Evolutionary conservation across 306 rosid species (phyloP).

Genomic region (Gillenia trifoliata): DNA sequence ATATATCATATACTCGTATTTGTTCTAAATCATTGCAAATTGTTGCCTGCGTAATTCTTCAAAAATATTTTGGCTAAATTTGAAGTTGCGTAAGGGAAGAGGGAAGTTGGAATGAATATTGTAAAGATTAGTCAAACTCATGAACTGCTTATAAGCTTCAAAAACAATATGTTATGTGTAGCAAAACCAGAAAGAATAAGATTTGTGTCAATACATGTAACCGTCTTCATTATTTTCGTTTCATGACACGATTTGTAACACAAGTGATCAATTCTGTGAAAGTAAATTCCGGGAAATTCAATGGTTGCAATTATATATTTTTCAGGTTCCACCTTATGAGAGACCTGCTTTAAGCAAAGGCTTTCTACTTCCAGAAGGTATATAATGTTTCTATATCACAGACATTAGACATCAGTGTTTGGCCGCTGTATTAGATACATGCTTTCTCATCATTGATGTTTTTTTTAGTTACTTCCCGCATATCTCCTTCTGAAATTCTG

Average conservation of each 20-base stretch:
- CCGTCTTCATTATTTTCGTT: background rate
- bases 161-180: too few relatives aligned
- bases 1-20: background rate
- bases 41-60: background rate
- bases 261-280: background rate
- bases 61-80: background rate
- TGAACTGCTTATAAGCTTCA: background rate
- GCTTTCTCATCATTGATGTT: background rate
- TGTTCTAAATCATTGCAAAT: background rate
- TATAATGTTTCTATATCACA: background rate
- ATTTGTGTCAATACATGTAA: background rate
- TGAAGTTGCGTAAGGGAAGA: background rate
- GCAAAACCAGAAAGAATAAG: too few relatives aligned
- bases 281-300: slow-evolving; percentile 5
- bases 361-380: slow-evolving; percentile 93
- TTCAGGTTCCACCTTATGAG: slow-evolving; percentile 96
- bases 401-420: background rate
- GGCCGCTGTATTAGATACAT: background rate
- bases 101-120: background rate
- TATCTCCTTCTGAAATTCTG: background rate
- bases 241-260: background rate
- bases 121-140: background rate
- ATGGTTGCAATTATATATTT: slow-evolving; percentile 11
- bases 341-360: slow-evolving; percentile 99
- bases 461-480: too few relatives aligned